Evolutionary conservation across 148 eudicot species (phyloP), one percentile per base, ranked within the genome.

Genomic region (Cornus controversa): DNA sequence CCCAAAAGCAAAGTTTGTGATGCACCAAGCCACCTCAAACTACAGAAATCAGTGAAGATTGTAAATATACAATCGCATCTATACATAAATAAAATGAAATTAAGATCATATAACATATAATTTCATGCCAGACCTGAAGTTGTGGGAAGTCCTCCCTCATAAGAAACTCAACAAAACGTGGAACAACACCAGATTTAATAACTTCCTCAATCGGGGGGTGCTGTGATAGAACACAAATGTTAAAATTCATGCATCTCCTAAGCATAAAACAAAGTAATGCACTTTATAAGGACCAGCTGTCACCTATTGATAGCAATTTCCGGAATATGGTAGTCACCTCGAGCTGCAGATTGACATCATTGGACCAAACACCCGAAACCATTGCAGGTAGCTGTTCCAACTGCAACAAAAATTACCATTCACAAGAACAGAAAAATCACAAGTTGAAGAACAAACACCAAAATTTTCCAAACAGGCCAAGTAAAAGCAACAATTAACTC

Each of bases 241-340:
- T 42, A 24, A 24, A 26, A 27, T 36, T 15, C 34, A 31, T 31
- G 34, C 68, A 69, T 57, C 29, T 40, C 18, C 45, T 40, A 27
- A 22, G 27, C 31, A 31, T 18, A 40, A n/a, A 36, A 13, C 20
- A 73, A 3, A 34, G 24, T 14, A 75, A n/a, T 62, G 8, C 28
- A 28, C 22, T 1, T 20, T 5, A 24, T 26, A 16, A 37, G 31
- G 65, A 34, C 47, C 15, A 62, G 66, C 14, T 6, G 78, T 68
- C 69, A 88, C 91, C 91, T 75, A 86, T 88, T 2, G 91, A 88
- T 13, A 88, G 81, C 83, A 88, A 74, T 58, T 88, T 88, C 29
- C 91, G 82, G 68, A 88, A 86, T 37, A 86, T 87, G 47, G 89
- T 76, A 15, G 91, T 88, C 10, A 89, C 83, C 60, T 88, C 89